Evolutionary conservation across 164 flowering plant species (phyloP), one percentile per base, ranked within the genome.

Genomic region (Protea cynaroides): DNA sequence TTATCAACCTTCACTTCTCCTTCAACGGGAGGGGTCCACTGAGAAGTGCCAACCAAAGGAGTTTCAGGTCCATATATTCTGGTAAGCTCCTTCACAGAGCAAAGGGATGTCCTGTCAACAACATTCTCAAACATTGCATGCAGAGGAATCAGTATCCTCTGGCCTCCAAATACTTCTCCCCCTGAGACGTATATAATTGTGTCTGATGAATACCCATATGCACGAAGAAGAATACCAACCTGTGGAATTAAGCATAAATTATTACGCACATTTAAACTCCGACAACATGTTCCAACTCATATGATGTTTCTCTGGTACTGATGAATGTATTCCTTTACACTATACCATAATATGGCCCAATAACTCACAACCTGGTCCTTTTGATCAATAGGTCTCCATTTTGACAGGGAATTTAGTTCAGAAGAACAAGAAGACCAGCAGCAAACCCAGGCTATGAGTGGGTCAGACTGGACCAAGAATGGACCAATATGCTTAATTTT

Each of bases 81-180:
- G 43, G 61, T 73, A 34, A 91, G 79, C 77, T 94, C 97, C 74
- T 80, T 78, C 22, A 59, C 59, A 4, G 90, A 74, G 77, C 88
- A 84, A 36, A 91, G 76, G 43, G 88, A 88, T 21, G 97, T 89
- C 71, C 99, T 79, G 68, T 94, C 97, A 55, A 91, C 96, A 46
- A 94, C 90, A 73, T 94, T 94, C 54, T 88, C 97, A 80, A 91
- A 94, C 93, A 89, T 89, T 0, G 89, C 89, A 70, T 83, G 97
- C 53, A 94, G 85, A 51, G 99, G 96, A 69, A 83, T 82, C 40
- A 94, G 63, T 17, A 79, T 77, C 72, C 96, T 84, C 66, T 88
- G 97, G 40, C 99, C 99, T 15, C 99, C 97, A 75, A 91, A 94
- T 25, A 91, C 79, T 72, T 94, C 99, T 40, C 97, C 96, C 3